Evolutionary conservation across 305 asterid genomes (phyloP).

Genomic region (Caryopteris hybrid): DNA sequence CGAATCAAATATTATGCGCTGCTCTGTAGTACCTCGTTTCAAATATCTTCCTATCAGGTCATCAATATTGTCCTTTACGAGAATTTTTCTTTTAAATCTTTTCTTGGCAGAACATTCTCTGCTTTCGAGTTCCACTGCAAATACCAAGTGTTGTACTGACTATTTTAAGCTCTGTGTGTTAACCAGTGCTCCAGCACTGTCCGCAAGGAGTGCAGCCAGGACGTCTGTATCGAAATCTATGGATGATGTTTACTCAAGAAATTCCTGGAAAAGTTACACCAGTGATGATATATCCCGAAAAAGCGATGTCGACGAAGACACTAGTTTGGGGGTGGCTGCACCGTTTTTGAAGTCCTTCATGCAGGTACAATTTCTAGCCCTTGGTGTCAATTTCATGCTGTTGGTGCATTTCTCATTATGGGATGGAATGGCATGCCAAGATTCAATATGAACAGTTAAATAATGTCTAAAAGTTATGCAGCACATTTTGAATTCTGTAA

Average conservation of each 20-base stretch:
- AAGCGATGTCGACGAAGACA: conserved; percentile 63
- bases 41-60: conserved; percentile 99
- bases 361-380: conserved; percentile 59
- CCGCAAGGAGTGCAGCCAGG: conserved; percentile 60
- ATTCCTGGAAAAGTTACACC: conserved; percentile 71
- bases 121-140: not conserved
- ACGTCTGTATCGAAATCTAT: conserved; percentile 56
- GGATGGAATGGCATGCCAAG: not conserved
- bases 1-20: conserved; percentile 92
- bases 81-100: not conserved
- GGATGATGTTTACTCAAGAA: conserved; percentile 78
- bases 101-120: not conserved
- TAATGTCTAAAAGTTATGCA: not conserved
- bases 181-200: conserved; percentile 90
- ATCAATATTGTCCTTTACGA: conserved; percentile 20
- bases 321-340: conserved; percentile 85
- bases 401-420: not conserved
- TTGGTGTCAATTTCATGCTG: not conserved
- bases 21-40: conserved; percentile 95
- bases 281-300: conserved; percentile 69
- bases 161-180: conserved; percentile 20
- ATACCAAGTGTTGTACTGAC: conserved; percentile 14
- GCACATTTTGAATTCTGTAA: not conserved
- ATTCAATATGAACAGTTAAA: conserved; percentile 4
- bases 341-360: conserved; percentile 97